A percentile compares a stretch with the other conserved stretches of the same genome.
Conservation (phyloP, 176 grass and related monocot genomes). For the Cenchrus americanus region DNA sequence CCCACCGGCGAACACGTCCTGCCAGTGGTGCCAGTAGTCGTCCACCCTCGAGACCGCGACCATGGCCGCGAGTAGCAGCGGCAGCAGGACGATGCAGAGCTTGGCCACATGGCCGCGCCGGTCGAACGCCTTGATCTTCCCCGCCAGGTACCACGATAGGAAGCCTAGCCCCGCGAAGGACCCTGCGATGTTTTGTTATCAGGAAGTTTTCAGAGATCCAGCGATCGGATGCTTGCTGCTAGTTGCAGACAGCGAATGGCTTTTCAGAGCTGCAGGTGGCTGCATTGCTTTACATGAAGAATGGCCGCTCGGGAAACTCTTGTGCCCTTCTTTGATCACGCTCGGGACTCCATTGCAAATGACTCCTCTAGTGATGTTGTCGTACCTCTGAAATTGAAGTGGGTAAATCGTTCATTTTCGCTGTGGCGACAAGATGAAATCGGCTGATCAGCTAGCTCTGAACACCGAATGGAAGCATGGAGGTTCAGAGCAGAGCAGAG, state of each 20-base stretch:
- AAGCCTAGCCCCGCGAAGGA: conserved; percentile 53
- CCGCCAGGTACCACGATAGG: conserved; percentile 59
- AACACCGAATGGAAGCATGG: neutral
- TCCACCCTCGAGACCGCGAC: conserved; percentile 48
- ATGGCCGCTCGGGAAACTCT: conserved; percentile 53
- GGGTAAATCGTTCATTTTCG: too few relatives aligned
- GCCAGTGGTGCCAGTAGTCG: conserved; percentile 69
- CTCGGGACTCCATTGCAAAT: conserved; percentile 27
- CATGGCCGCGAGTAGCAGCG: conserved; percentile 51
- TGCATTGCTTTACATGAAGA: conserved; percentile 27
- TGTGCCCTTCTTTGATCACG: conserved; percentile 51
- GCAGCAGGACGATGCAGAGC: conserved; percentile 50
- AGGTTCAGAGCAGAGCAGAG: neutral
- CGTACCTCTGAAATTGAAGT: conserved; percentile 16
- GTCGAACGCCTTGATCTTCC: conserved; percentile 54
- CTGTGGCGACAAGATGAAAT: too few relatives aligned
- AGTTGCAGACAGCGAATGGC: neutral
- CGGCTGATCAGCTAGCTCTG: neutral
- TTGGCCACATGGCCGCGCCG: conserved; percentile 43
- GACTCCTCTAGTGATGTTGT: conserved; percentile 25
- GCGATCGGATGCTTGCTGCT: too few relatives aligned
- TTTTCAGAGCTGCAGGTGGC: neutral
- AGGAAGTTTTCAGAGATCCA: too few relatives aligned
- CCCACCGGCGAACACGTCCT: conserved; percentile 51
- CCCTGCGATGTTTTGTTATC: conserved; percentile 10